Conservation (phyloP, 1,284 basidiomycete genomes). For the Apiotrichum akiyoshidainum region DNA sequence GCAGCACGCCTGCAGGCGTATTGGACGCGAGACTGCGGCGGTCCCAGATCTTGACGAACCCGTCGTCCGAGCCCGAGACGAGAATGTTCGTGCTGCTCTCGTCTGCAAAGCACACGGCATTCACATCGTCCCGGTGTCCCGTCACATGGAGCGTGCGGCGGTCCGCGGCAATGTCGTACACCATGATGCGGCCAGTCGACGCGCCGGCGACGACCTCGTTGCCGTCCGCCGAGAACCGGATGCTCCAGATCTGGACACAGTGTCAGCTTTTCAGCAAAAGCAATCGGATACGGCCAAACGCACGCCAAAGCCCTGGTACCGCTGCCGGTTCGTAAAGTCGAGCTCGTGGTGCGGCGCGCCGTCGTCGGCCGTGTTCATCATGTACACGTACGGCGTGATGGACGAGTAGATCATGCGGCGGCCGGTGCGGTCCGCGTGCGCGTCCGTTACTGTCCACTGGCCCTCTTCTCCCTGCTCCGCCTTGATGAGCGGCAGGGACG, state of each 20-base stretch:
- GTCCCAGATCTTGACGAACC: slow-evolving; percentile 95
- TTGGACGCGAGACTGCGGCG: slow-evolving; percentile 76
- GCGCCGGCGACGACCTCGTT: slow-evolving; percentile 73
- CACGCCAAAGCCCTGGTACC: slow-evolving; percentile 58
- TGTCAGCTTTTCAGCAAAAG: neutral
- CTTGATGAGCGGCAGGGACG: slow-evolving; percentile 72
- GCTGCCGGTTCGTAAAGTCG: slow-evolving; percentile 57
- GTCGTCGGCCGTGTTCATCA: slow-evolving; percentile 75
- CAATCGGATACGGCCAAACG: slow-evolving; percentile 3
- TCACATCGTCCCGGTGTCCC: slow-evolving; percentile 87
- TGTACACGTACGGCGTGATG: slow-evolving; percentile 75
- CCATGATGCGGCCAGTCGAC: slow-evolving; percentile 54
- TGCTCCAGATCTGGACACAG: slow-evolving; percentile 70
- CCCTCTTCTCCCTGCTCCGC: slow-evolving; percentile 71
- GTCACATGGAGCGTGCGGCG: slow-evolving; percentile 73
- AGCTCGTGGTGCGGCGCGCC: slow-evolving; percentile 69
- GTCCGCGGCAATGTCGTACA: slow-evolving; percentile 84
- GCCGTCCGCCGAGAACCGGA: slow-evolving; percentile 92
- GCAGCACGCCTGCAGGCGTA: slow-evolving; percentile 85
- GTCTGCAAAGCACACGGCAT: slow-evolving; percentile 95
- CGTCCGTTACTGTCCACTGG: slow-evolving; percentile 91
- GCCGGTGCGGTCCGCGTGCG: slow-evolving; percentile 86
- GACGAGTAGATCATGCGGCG: slow-evolving; percentile 92
- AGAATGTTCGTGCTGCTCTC: slow-evolving; percentile 86
- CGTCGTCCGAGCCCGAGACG: slow-evolving; percentile 90